phyloP scores from a whole-genome alignment of 331 rosid species.

The Rhamnella rubrinervis region DNA sequence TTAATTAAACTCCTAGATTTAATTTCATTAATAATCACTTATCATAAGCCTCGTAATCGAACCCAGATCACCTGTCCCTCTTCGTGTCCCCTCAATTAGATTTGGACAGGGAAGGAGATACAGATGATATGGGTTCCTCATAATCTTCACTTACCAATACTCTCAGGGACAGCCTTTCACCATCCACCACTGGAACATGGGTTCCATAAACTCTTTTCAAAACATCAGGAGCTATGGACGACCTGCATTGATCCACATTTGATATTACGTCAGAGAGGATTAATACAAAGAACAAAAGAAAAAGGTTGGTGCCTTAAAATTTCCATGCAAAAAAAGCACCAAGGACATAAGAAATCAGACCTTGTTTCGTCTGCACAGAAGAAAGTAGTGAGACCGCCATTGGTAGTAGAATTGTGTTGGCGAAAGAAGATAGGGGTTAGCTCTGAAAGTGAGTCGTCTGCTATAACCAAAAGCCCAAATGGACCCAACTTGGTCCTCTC shows the following conservation, averaged over 20 bases:
- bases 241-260: slow-evolving; percentile 40
- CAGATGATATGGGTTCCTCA: too few relatives aligned
- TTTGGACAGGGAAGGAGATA: too few relatives aligned
- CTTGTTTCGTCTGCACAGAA: slow-evolving; percentile 76
- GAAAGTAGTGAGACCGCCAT: slow-evolving; percentile 36
- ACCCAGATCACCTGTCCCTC: too few relatives aligned
- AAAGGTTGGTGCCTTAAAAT: too few relatives aligned
- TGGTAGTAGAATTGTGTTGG: slow-evolving; percentile 29
- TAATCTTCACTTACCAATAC: slow-evolving; percentile 62
- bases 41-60: not conserved
- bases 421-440: slow-evolving; percentile 68
- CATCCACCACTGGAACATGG: slow-evolving; percentile 60
- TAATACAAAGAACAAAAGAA: too few relatives aligned
- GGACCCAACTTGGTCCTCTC: slow-evolving; percentile 71
- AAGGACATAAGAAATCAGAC: slow-evolving; percentile 29
- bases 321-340: too few relatives aligned
- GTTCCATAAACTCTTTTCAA: slow-evolving; percentile 55
- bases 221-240: slow-evolving; percentile 67
- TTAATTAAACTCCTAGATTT: not conserved
- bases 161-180: slow-evolving; percentile 56
- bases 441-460: slow-evolving; percentile 76
- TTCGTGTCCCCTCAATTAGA: too few relatives aligned
- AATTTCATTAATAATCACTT: not conserved
- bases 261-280: too few relatives aligned
- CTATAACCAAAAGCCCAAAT: slow-evolving; percentile 68